Conservation (phyloP, 345 rosid genomes). For the Eucalyptus lansdowneana region DNA sequence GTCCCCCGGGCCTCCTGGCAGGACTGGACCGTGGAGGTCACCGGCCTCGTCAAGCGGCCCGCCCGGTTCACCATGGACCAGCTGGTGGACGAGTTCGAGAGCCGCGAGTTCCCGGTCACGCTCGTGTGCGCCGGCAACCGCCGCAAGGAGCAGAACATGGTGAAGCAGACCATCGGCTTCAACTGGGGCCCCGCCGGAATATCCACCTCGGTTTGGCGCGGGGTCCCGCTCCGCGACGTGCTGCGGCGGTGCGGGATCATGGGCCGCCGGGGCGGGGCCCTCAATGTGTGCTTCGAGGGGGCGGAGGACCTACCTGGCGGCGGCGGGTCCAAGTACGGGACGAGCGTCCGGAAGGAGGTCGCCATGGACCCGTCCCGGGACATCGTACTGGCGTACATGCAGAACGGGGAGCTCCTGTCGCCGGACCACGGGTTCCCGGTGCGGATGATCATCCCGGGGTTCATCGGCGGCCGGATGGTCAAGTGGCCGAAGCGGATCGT, state of each 20-base stretch:
- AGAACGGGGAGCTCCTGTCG: conserved; percentile 67
- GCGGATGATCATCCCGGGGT: conserved; percentile 77
- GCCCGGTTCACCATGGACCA: conserved; percentile 68
- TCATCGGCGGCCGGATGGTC: conserved; percentile 91
- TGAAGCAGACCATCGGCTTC: conserved; percentile 70
- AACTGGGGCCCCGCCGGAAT: conserved; percentile 90
- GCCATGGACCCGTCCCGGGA: conserved; percentile 88
- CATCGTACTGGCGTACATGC: conserved; percentile 83
- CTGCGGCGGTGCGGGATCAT: conserved; percentile 64
- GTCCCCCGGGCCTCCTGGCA: conserved; percentile 67
- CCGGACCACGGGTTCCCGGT: conserved; percentile 97
- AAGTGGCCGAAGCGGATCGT: conserved; percentile 82
- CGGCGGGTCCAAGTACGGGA: conserved; percentile 90
- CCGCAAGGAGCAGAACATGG: conserved; percentile 91
- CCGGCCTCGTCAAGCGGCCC: conserved; percentile 69
- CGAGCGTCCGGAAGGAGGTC: conserved; percentile 49
- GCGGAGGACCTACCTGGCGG: conserved; percentile 93
- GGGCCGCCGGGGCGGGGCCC: conserved; percentile 56
- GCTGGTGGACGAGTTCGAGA: conserved; percentile 44
- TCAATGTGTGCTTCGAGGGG: conserved; percentile 89
- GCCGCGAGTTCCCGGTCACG: conserved; percentile 66
- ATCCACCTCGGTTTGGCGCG: conserved; percentile 83
- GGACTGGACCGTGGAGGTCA: conserved; percentile 65
- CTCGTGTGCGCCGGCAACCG: conserved; percentile 92
- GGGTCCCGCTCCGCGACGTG: conserved; percentile 47